A percentile compares a stretch with the other conserved stretches of the same genome.
phyloP scores from a whole-genome alignment of 192 early-diverging fungal genomes.

The Coemansia furcata region DNA sequence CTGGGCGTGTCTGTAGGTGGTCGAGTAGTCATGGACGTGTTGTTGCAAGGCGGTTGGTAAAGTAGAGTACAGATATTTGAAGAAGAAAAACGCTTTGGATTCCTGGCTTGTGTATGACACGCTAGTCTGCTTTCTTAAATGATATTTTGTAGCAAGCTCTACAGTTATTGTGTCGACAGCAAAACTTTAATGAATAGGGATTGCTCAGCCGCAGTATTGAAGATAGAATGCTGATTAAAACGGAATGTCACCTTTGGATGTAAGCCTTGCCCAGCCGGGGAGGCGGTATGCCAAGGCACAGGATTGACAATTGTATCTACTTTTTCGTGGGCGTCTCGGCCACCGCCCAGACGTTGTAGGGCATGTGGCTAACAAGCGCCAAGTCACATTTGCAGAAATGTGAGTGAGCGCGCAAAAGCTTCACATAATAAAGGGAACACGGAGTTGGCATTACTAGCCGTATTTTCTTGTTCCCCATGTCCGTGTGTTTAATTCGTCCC shows the following conservation, averaged over 20 bases:
- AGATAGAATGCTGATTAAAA: background rate
- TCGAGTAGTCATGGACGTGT: background rate
- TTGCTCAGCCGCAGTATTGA: background rate
- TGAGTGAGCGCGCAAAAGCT: background rate
- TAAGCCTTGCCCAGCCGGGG: conserved; percentile 1
- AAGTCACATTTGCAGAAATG: background rate
- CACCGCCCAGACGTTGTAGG: background rate
- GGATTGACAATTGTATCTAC: background rate
- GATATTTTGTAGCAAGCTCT: background rate
- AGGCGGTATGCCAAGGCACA: background rate
- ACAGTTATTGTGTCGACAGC: background rate
- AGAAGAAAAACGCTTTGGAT: background rate
- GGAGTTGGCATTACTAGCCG: background rate
- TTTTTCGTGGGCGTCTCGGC: background rate
- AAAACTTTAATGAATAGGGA: background rate
- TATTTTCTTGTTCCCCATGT: background rate
- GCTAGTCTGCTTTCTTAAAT: background rate
- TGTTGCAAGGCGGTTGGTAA: background rate
- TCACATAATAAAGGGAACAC: background rate
- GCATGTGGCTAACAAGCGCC: background rate
- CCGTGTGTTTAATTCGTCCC: background rate
- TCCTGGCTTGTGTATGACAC: background rate
- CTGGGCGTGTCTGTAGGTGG: background rate
- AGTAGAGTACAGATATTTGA: background rate
- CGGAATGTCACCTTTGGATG: background rate